These are phyloP conservation scores for Colletotrichum lentis DNA, from an alignment of 2,329 filamentous ascomycete species.

Conservation along the genomic window DNA sequence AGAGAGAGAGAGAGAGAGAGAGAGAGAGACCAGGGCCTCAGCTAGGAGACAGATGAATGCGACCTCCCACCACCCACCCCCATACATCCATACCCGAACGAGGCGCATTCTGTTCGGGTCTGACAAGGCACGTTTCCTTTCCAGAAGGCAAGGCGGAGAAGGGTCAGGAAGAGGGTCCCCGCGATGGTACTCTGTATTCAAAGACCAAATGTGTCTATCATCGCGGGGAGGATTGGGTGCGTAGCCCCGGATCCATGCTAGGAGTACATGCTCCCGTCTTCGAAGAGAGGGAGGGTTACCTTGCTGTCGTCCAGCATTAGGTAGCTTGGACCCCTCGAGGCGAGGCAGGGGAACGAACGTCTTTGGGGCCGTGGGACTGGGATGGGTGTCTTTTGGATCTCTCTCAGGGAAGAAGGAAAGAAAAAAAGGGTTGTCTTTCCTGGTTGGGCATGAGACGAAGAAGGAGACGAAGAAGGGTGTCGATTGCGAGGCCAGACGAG, in stretches of 20 bases:
- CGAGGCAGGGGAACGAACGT: neutral
- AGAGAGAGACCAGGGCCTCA: neutral
- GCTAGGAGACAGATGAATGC: neutral
- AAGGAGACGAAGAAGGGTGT: neutral
- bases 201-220: neutral
- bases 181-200: slow-evolving; percentile 23
- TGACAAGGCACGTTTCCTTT: slow-evolving; percentile 36
- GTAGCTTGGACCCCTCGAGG: neutral
- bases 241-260: slow-evolving; percentile 22
- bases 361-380: neutral
- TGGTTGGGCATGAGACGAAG: slow-evolving; percentile 29
- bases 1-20: neutral
- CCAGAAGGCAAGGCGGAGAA: slow-evolving; percentile 32
- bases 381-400: neutral
- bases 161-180: slow-evolving; percentile 13
- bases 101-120: slow-evolving; percentile 33
- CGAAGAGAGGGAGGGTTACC: slow-evolving; percentile 1
- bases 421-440: slow-evolving; percentile 9
- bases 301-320: neutral
- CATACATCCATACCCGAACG: slow-evolving; percentile 24
- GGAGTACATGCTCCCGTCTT: neutral
- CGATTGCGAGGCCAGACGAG: slow-evolving; percentile 5
- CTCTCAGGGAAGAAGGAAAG: neutral
- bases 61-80: slow-evolving; percentile 17
- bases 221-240: neutral